Conservation (phyloP, 768 basidiomycete genomes). For the Myochromella boudieri region DNA sequence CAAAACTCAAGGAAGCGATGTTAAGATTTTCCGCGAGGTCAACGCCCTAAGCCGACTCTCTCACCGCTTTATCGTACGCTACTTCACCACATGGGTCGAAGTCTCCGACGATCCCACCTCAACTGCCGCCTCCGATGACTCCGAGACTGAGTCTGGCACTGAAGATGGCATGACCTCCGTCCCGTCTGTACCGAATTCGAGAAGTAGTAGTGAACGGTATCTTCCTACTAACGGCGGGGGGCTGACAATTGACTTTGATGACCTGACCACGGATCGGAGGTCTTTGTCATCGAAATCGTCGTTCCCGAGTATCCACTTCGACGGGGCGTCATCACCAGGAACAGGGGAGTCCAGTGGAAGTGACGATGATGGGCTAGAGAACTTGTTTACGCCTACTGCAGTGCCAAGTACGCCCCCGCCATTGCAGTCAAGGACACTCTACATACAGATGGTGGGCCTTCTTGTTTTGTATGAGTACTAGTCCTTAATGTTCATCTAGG, state of each 20-base stretch:
- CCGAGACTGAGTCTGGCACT: conserved; percentile 36
- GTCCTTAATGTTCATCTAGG: conserved; percentile 40
- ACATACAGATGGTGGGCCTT: conserved; percentile 85
- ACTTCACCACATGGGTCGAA: conserved; percentile 92
- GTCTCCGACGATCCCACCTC: conserved; percentile 38
- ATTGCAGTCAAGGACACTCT: conserved; percentile 60
- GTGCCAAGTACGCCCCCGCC: conserved; percentile 22
- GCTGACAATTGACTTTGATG: conserved; percentile 63
- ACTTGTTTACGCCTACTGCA: conserved; percentile 29
- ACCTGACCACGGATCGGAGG: conserved; percentile 59
- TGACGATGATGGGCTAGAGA: conserved; percentile 39
- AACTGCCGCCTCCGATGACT: conserved; percentile 54
- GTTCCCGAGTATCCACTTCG: conserved; percentile 89
- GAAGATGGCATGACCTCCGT: conserved; percentile 56
- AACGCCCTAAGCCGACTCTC: conserved; percentile 84
- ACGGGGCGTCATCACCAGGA: conserved; percentile 41
- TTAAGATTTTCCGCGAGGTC: conserved; percentile 89
- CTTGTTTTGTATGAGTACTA: not conserved
- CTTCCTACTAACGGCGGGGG: conserved; percentile 50
- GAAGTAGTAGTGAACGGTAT: conserved; percentile 29
- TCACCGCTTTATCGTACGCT: conserved; percentile 89
- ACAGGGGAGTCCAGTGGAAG: conserved; percentile 28
- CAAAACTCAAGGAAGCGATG: conserved; percentile 74
- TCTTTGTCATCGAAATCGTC: conserved; percentile 48
- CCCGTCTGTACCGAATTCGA: too few relatives aligned